A percentile compares a stretch with the other conserved stretches of the same genome.
Conservation (phyloP, 805 yeast species). For the Yamadazyma sp. region DNA sequence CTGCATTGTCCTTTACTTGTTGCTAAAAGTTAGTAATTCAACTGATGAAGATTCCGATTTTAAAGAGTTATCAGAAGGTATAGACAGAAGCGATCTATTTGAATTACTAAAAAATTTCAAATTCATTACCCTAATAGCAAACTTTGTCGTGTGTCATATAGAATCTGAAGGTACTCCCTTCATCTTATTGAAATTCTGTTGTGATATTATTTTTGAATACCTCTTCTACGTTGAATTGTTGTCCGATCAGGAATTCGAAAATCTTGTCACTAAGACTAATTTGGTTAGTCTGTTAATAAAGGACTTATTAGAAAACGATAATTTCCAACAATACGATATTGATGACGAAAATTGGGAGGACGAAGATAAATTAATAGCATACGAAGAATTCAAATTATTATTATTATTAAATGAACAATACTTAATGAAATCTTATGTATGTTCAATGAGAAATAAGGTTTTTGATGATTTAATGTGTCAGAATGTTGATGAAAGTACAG, state of each 20-base stretch:
- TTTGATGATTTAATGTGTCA: constrained; percentile 50
- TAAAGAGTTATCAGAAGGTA: constrained; percentile 12
- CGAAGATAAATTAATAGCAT: constrained; percentile 50
- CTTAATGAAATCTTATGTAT: constrained; percentile 54
- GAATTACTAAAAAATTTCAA: constrained; percentile 20
- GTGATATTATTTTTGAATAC: constrained; percentile 42
- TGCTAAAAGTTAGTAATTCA: constrained; percentile 30
- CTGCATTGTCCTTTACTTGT: constrained; percentile 29
- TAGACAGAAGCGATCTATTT: constrained; percentile 17
- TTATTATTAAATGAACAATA: constrained; percentile 84
- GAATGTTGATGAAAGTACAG: constrained; percentile 25
- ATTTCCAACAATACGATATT: constrained; percentile 27
- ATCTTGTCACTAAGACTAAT: constrained; percentile 22
- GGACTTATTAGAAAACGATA: constrained; percentile 30
- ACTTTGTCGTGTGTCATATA: constrained; percentile 27
- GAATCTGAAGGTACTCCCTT: constrained; percentile 21
- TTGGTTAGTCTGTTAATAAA: constrained; percentile 28
- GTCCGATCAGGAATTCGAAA: constrained; percentile 30
- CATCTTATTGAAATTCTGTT: constrained; percentile 33
- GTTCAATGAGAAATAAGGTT: constrained; percentile 44
- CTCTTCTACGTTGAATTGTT: constrained; percentile 33
- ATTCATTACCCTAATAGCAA: constrained; percentile 26
- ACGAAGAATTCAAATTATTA: constrained; percentile 66
- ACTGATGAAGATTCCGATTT: constrained; percentile 15
- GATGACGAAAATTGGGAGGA: constrained; percentile 43